phyloP scores from a whole-genome alignment of 176 grass and related monocot genomes.

The Raddia distichophylla region DNA sequence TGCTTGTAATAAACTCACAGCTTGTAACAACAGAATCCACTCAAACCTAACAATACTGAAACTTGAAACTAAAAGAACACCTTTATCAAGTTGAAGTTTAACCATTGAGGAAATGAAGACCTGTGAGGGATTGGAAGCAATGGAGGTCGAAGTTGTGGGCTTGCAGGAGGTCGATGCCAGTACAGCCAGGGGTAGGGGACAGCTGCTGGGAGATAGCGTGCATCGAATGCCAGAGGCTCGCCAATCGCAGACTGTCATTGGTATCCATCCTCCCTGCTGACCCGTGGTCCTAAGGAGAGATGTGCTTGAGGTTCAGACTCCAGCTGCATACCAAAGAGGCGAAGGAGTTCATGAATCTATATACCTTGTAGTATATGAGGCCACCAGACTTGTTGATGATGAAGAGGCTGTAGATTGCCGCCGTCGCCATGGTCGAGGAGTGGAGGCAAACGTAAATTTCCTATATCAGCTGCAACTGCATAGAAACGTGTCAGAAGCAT shows the following conservation, averaged over 20 bases:
- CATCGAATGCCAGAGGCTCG: slow-evolving; percentile 98
- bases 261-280: slow-evolving; percentile 91
- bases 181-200: slow-evolving; percentile 73
- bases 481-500: neutral
- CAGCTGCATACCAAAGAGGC: slow-evolving; percentile 12
- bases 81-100: slow-evolving; percentile 2
- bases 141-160: slow-evolving; percentile 95
- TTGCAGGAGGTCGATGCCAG: slow-evolving; percentile 77
- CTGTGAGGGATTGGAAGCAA: slow-evolving; percentile 93
- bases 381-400: slow-evolving; percentile 98
- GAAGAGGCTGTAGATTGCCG: slow-evolving; percentile 94
- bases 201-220: slow-evolving; percentile 97
- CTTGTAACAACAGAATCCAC: neutral
- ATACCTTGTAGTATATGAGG: slow-evolving; percentile 92
- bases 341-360: slow-evolving; percentile 13
- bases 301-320: slow-evolving; percentile 23
- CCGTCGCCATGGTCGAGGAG: slow-evolving; percentile 42
- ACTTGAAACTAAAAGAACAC: neutral
- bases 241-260: slow-evolving; percentile 83
- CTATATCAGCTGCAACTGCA: slow-evolving; percentile 29
- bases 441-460: neutral
- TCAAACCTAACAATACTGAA: neutral
- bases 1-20: neutral
- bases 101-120: slow-evolving; percentile 42
- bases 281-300: slow-evolving; percentile 69